phyloP scores from a whole-genome alignment of 148 eudicot species.

The Fagopyrum esculentum region DNA sequence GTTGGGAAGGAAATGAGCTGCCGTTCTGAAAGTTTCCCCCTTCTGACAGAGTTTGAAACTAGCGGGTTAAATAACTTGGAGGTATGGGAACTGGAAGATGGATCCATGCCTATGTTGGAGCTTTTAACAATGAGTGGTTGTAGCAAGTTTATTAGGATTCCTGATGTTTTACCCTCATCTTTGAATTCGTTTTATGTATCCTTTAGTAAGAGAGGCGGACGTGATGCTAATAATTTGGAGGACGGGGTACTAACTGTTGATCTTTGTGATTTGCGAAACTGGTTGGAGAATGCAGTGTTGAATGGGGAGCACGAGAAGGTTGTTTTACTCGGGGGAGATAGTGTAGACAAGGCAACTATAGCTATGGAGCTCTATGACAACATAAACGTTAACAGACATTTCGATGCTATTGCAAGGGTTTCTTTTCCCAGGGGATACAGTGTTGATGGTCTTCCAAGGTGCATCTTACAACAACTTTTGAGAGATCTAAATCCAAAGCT shows the following conservation, averaged over 20 bases:
- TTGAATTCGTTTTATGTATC: too few relatives aligned
- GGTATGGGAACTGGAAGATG: neutral
- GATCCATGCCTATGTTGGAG: conserved; percentile 7
- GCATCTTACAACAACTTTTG: neutral
- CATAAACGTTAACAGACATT: conserved; percentile 3
- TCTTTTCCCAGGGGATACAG: too few relatives aligned
- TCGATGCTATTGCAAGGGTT: conserved; percentile 18
- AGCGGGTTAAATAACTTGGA: neutral
- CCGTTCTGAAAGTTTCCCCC: neutral
- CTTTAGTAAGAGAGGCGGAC: too few relatives aligned
- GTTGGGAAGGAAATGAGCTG: neutral
- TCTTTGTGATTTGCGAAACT: conserved; percentile 19
- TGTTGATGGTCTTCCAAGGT: conserved; percentile 4
- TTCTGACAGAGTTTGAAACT: accelerated
- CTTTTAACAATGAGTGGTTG: accelerated
- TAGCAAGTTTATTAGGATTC: neutral
- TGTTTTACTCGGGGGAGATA: conserved; percentile 18
- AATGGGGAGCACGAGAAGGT: conserved; percentile 9
- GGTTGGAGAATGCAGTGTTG: conserved; percentile 18
- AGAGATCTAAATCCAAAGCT: neutral
- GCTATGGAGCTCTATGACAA: conserved; percentile 12
- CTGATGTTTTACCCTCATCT: neutral
- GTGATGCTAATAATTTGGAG: too few relatives aligned
- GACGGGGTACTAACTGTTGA: too few relatives aligned
- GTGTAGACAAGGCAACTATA: conserved; percentile 15